Evolutionary conservation across 2,329 filamentous ascomycete species (phyloP).

Genomic region (Cladophialophora bantiana): DNA sequence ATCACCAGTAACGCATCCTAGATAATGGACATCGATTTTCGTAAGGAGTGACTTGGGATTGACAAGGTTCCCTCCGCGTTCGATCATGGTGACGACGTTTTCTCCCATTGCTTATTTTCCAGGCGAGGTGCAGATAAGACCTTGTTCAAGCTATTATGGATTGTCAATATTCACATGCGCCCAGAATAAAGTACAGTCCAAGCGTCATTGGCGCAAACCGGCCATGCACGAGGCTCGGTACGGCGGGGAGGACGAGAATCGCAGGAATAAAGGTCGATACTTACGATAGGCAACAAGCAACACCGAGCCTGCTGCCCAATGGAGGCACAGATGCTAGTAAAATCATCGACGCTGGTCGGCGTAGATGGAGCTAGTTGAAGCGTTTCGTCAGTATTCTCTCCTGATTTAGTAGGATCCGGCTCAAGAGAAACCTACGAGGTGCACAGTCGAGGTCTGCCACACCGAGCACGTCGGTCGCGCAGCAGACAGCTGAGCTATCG

Average conservation of each 20-base stretch:
- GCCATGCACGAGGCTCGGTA: neutral
- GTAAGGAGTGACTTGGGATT: too few species aligned
- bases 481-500: conserved; percentile 59
- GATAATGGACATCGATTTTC: too few species aligned
- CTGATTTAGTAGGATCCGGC: neutral
- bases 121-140: conserved; percentile 38
- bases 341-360: conserved; percentile 52
- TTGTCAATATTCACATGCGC: neutral
- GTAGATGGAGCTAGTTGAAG: conserved; percentile 31
- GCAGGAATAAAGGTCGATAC: conserved; percentile 4
- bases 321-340: conserved; percentile 56
- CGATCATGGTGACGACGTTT: too few species aligned
- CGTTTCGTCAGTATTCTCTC: neutral
- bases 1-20: too few species aligned
- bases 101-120: conserved; percentile 37
- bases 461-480: conserved; percentile 67
- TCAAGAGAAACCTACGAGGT: conserved; percentile 54
- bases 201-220: neutral
- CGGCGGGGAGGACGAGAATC: neutral
- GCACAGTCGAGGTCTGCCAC: conserved; percentile 65
- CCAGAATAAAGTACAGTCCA: neutral
- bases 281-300: conserved; percentile 61
- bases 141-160: conserved; percentile 29
- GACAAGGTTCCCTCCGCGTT: too few species aligned
- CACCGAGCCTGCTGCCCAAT: conserved; percentile 64